Evolutionary conservation across 169 alveolate genomes (phyloP), one percentile per base, ranked within the genome.

Genomic region (Neospora caninum): DNA sequence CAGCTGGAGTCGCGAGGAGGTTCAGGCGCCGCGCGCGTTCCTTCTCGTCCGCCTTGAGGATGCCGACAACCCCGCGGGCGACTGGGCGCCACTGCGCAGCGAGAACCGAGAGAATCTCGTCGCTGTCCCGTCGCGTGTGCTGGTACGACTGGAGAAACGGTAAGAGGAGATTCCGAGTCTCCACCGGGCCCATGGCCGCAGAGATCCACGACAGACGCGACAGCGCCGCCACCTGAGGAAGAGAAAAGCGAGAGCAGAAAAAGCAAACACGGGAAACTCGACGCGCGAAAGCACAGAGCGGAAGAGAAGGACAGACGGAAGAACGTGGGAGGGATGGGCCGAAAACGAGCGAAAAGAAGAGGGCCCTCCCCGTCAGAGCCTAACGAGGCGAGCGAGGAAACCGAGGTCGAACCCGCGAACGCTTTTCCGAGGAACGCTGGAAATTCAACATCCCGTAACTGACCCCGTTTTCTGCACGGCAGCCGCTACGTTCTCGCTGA

Each of bases 31-130:
- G 25, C 34, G 4, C 73, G 34, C 34, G 34, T 29, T 27, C 73
- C 1, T 16, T 29, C 73, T 64, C n/a, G 29, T 38, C 29, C 39
- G 39, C 43, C 49, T 20, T 78, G n/a, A 10, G 10, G 27, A n/a
- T 29, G 39, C 86, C 86, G n/a, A 20, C 39, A 10, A 78, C 86
- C 2, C 86, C 86, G 27, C 86, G 86, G 43, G 92, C 94, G n/a
- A 83, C 94, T 38, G 86, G 39, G 18, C 94, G 41, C 94, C 94
- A 92, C 53, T 92, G 94, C 64, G 80, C 94, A 31, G 94, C 94
- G 42, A 92, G 58, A 0, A 83, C 49, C 6, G 80, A 80, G 10
- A 92, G 73, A 25, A 92, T 45, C 58, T 92, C 92, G 49, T 92
- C 94, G 34, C 92, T 16, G 38, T 82, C 54, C 6, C 36, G 53